A percentile compares a stretch with the other conserved stretches of the same genome.
Conservation (phyloP, 2,329 filamentous ascomycete species). For the Monilinia laxa region DNA sequence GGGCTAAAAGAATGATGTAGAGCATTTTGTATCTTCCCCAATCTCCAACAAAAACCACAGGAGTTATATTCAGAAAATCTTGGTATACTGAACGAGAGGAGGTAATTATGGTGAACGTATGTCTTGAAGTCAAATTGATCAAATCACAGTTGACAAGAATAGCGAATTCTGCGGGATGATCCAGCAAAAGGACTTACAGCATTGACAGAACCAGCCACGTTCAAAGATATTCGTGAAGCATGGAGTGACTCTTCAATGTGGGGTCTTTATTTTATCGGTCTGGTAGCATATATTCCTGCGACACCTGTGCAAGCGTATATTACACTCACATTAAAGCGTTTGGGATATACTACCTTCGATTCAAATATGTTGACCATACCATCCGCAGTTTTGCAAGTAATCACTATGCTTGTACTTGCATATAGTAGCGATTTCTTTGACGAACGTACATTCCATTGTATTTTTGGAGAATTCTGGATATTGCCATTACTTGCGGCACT, state of each 20-base stretch:
- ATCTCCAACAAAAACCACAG: slow-evolving; percentile 6
- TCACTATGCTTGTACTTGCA: slow-evolving; percentile 47
- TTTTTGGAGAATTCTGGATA: slow-evolving; percentile 44
- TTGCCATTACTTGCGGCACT: slow-evolving; percentile 41
- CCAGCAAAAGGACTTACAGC: slow-evolving; percentile 50
- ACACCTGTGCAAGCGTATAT: slow-evolving; percentile 31
- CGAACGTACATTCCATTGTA: slow-evolving; percentile 39
- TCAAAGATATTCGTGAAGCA: slow-evolving; percentile 47
- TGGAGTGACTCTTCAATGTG: slow-evolving; percentile 55
- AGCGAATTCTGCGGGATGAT: slow-evolving; percentile 56
- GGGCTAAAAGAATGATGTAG: neutral
- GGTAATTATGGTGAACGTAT: slow-evolving; percentile 57
- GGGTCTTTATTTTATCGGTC: slow-evolving; percentile 47
- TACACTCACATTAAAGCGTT: slow-evolving; percentile 32
- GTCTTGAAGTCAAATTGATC: neutral
- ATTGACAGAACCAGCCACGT: slow-evolving; percentile 50
- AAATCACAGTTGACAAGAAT: neutral
- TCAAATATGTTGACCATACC: slow-evolving; percentile 49
- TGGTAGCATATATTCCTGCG: slow-evolving; percentile 36
- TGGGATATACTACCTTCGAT: slow-evolving; percentile 43
- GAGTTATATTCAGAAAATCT: slow-evolving; percentile 3
- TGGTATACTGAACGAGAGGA: slow-evolving; percentile 64
- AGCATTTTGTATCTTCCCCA: slow-evolving; percentile 14
- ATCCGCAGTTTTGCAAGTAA: slow-evolving; percentile 43
- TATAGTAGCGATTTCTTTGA: slow-evolving; percentile 47